phyloP scores from a whole-genome alignment of 2,329 filamentous ascomycete species.

The Chaetomiaceae sp. region DNA sequence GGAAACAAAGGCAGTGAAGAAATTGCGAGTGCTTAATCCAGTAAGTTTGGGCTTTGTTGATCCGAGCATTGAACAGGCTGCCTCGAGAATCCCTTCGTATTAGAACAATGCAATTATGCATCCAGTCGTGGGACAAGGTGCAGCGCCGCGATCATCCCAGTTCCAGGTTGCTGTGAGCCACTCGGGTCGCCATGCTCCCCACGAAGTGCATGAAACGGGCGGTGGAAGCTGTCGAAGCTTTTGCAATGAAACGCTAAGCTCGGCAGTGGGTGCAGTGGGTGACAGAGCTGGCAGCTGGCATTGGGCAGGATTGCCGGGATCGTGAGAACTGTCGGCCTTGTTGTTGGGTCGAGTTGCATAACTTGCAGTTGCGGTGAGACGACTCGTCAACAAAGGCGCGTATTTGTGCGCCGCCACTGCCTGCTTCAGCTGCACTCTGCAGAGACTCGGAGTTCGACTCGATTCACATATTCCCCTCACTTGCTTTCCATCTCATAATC shows the following conservation, averaged over 20 bases:
- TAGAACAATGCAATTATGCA: no score
- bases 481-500: background rate
- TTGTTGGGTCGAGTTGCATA: conserved; percentile 11
- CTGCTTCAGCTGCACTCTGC: background rate
- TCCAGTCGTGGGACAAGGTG: no score
- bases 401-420: conserved; percentile 10
- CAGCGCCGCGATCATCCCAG: conserved; percentile 2
- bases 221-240: background rate
- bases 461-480: background rate
- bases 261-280: background rate
- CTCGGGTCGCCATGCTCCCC: background rate
- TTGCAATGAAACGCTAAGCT: background rate
- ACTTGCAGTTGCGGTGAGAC: conserved; percentile 14
- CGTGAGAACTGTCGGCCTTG: background rate
- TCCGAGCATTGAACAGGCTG: no score
- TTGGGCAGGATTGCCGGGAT: conserved; percentile 11
- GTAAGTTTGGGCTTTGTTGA: no score
- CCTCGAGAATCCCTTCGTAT: no score
- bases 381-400: background rate
- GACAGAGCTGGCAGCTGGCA: conserved; percentile 1
- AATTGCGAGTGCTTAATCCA: no score
- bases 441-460: background rate
- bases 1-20: no score
- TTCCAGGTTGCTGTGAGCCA: background rate
- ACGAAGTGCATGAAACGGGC: conserved; percentile 2